Evolutionary conservation across 23 red algal genomes (phyloP).

Genomic region (Gracilaria domingensis): DNA sequence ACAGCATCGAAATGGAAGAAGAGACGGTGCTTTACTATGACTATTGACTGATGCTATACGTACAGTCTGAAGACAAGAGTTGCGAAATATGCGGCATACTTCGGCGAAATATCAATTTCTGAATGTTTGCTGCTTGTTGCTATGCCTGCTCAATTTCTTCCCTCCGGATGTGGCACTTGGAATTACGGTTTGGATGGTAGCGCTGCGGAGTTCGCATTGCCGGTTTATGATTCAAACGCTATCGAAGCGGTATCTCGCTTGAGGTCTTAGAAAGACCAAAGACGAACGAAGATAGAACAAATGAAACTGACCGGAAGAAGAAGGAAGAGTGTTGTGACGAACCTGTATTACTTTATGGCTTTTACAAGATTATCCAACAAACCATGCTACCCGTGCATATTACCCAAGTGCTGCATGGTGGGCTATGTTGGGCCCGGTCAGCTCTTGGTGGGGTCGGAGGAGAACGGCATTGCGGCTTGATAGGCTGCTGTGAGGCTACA

Average conservation of each 20-base stretch:
- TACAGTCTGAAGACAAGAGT: conserved; percentile 74
- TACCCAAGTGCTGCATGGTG: conserved; percentile 81
- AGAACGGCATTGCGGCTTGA: conserved; percentile 18
- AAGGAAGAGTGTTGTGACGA: conserved; percentile 83
- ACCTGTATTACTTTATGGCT: conserved; percentile 89
- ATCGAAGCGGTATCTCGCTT: conserved; percentile 75
- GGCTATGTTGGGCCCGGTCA: conserved; percentile 65
- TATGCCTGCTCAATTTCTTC: conserved; percentile 93
- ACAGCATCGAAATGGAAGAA: conserved; percentile 91
- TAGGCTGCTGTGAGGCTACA: conserved; percentile 45
- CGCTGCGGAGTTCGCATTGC: conserved; percentile 82
- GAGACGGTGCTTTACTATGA: conserved; percentile 80
- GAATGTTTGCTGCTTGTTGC: conserved; percentile 82
- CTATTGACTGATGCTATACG: conserved; percentile 81
- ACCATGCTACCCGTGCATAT: conserved; percentile 74
- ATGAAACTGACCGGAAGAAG: conserved; percentile 23
- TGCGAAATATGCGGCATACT: conserved; percentile 87
- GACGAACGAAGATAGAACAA: conserved; percentile 58
- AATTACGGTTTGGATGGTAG: conserved; percentile 84
- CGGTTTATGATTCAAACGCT: conserved; percentile 93
- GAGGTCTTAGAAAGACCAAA: conserved; percentile 67
- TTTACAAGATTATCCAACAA: conserved; percentile 77
- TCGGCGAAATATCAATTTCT: conserved; percentile 44
- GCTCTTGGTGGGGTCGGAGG: conserved; percentile 45
- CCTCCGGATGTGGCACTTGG: conserved; percentile 87